phyloP scores from a whole-genome alignment of 257 asterid genomes.

The Ajuga chamaepitys region DNA sequence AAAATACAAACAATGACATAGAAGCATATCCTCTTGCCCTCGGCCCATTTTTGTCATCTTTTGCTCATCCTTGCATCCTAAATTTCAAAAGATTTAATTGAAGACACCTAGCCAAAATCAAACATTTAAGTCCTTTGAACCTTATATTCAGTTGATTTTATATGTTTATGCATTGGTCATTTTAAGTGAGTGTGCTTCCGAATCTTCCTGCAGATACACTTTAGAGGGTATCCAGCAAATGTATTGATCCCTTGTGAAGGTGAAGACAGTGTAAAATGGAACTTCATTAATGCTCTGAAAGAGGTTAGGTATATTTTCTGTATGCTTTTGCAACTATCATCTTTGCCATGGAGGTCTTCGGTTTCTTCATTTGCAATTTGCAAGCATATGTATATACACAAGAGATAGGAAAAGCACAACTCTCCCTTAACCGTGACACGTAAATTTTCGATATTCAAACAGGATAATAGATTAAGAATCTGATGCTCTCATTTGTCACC shows the following conservation, averaged over 20 bases:
- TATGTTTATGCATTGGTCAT: conserved; percentile 3
- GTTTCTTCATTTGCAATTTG: conserved; percentile 2
- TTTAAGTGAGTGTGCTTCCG: conserved; percentile 2
- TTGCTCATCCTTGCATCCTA: not conserved
- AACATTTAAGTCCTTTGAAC: not conserved
- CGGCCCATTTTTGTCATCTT: not conserved
- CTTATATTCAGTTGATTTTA: not conserved
- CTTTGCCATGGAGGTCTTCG: not conserved
- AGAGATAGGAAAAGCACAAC: not conserved
- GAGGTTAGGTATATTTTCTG: conserved; percentile 64
- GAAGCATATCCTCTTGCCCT: not conserved
- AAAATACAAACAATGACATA: not conserved
- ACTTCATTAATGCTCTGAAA: conserved; percentile 82
- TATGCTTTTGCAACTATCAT: conserved; percentile 5
- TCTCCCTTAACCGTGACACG: not conserved
- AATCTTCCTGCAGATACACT: conserved; percentile 67
- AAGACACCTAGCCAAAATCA: not conserved
- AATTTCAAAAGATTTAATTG: not conserved
- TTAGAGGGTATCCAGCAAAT: conserved; percentile 87
- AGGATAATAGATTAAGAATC: not conserved
- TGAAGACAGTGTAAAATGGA: conserved; percentile 95
- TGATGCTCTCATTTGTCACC: not conserved
- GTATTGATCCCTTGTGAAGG: conserved; percentile 83
- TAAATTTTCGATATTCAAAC: not conserved
- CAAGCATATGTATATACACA: not conserved